Evolutionary conservation across 2,329 filamentous ascomycete genomes (phyloP).

Genomic region (Macrophomina pseudophaseolina): DNA sequence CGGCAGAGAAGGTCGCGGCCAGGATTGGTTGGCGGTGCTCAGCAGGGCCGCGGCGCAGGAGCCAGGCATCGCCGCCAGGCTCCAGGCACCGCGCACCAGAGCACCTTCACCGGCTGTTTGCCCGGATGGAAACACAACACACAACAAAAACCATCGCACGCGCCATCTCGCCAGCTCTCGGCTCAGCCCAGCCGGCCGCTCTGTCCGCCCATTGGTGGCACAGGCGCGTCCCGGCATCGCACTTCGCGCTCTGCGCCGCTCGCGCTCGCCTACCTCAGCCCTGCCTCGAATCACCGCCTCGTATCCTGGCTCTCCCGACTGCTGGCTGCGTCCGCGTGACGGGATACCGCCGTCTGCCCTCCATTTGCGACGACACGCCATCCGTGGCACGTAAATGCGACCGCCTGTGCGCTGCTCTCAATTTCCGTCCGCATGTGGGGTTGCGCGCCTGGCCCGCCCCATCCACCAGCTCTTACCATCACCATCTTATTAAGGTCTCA

Average conservation of each 20-base stretch:
- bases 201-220: not conserved
- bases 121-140: not conserved
- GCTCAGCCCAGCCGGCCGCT: not conserved
- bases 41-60: not conserved
- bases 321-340: not conserved
- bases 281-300: slow-evolving; percentile 17
- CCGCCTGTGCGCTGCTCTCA: slow-evolving; percentile 17
- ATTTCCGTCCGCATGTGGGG: slow-evolving; percentile 16
- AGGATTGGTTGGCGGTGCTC: not conserved
- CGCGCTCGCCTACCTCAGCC: not conserved
- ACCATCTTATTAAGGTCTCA: not conserved
- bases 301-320: not conserved
- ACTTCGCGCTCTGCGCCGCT: not conserved
- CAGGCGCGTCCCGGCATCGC: not conserved
- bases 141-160: not conserved
- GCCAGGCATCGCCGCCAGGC: not conserved
- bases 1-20: not conserved
- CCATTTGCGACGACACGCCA: not conserved
- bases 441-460: slow-evolving; percentile 6
- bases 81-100: not conserved
- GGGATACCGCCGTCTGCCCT: slow-evolving; percentile 5
- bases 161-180: slow-evolving; percentile 9
- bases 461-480: not conserved
- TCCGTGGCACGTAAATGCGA: not conserved
- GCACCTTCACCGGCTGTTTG: not conserved